Evolutionary conservation across 768 basidiomycete genomes (phyloP).

Genomic region (Dentipellis fragilis): DNA sequence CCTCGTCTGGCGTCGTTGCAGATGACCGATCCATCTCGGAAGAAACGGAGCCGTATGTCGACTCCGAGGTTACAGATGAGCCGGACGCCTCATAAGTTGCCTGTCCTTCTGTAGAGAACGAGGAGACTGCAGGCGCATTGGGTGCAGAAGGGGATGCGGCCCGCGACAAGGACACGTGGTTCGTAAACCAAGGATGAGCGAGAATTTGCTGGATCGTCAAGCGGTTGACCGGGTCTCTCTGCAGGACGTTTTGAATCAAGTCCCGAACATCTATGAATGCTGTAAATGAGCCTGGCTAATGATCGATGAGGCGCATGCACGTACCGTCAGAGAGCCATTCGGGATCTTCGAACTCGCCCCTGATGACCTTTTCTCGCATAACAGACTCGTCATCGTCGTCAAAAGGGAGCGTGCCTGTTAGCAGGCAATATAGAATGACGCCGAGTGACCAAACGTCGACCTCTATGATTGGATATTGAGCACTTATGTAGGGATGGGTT

Average conservation of each 20-base stretch:
- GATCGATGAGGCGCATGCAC: constrained; percentile 7
- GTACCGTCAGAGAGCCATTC: constrained; percentile 83
- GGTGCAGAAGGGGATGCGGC: constrained; percentile 8
- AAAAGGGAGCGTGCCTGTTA: constrained; percentile 61
- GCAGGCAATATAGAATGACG: constrained; percentile 80
- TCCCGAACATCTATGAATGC: constrained; percentile 65
- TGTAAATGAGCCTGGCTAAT: constrained; percentile 2
- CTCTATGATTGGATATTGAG: constrained; percentile 37
- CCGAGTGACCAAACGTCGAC: constrained; percentile 95
- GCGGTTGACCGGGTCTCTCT: constrained; percentile 67
- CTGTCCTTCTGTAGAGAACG: constrained; percentile 19
- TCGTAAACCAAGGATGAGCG: constrained; percentile 76
- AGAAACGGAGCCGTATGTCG: constrained; percentile 22
- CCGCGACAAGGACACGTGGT: constrained; percentile 11
- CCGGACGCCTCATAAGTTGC: constrained; percentile 20
- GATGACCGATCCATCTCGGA: constrained; percentile 28
- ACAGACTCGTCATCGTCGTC: constrained; percentile 35
- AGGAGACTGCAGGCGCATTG: constrained; percentile 21
- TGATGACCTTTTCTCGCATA: constrained; percentile 67
- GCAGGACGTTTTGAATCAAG: constrained; percentile 68
- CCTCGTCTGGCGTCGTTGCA: constrained; percentile 49
- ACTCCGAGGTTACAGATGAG: constrained; percentile 42
- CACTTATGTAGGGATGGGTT: not conserved
- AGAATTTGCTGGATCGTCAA: constrained; percentile 79
- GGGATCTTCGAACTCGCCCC: constrained; percentile 85